phyloP scores from a whole-genome alignment of 805 yeast species.

The Candida chauliodis region DNA sequence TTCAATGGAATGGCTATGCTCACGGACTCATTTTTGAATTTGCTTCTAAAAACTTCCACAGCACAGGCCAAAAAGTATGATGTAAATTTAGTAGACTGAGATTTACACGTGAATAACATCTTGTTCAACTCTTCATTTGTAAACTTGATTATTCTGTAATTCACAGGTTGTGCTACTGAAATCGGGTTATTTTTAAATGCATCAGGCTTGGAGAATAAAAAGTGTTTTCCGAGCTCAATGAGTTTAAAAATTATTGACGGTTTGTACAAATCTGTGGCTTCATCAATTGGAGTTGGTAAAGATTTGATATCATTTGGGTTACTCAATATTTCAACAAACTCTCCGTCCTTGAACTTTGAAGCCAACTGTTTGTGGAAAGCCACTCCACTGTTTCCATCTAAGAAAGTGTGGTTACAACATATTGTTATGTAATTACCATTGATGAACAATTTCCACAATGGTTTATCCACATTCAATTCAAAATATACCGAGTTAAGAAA shows the following conservation, averaged over 20 bases:
- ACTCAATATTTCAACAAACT: constrained; percentile 3
- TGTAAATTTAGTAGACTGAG: constrained; percentile 17
- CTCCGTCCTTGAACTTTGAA: constrained; percentile 3
- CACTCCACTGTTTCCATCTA: constrained; percentile 32
- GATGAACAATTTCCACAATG: constrained; percentile 22
- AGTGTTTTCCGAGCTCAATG: background rate
- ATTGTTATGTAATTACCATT: constrained; percentile 16
- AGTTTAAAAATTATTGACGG: constrained; percentile 7
- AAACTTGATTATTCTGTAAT: constrained; percentile 13
- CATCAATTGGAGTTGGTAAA: constrained; percentile 10
- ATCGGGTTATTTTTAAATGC: constrained; percentile 10
- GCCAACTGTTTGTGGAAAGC: constrained; percentile 25
- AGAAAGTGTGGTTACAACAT: constrained; percentile 24
- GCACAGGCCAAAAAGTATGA: constrained; percentile 17
- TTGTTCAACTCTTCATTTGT: constrained; percentile 9
- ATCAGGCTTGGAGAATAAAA: background rate
- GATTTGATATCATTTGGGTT: constrained; percentile 8
- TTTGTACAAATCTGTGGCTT: constrained; percentile 10
- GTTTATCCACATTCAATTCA: constrained; percentile 10
- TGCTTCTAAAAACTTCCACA: constrained; percentile 12
- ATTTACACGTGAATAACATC: constrained; percentile 12
- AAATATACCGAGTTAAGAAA: constrained; percentile 11
- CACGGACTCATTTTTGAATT: background rate
- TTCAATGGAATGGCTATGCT: constrained; percentile 11
- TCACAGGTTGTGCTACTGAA: constrained; percentile 7